A percentile compares a stretch with the other conserved stretches of the same genome.
phyloP scores from a whole-genome alignment of 2,329 filamentous ascomycete genomes.

The Pezicula rhizophila region DNA sequence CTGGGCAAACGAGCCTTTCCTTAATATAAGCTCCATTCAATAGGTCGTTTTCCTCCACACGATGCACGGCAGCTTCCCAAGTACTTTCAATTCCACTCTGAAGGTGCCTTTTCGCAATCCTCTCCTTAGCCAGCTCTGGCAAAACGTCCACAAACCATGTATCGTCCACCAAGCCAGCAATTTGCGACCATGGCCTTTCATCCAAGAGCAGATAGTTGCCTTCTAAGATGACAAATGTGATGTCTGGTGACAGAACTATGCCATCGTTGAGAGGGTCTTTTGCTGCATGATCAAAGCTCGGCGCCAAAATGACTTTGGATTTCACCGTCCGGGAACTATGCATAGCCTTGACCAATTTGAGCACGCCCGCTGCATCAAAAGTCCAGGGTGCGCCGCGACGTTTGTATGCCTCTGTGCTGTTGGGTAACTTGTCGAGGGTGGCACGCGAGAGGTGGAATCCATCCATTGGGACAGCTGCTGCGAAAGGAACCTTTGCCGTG shows the following conservation, averaged over 20 bases:
- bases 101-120: conserved; percentile 71
- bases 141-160: conserved; percentile 74
- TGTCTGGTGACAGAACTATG: conserved; percentile 53
- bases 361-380: conserved; percentile 72
- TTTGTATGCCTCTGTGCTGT: conserved; percentile 66
- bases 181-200: conserved; percentile 58
- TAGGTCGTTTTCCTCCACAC: conserved; percentile 79
- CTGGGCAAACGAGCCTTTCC: conserved; percentile 48
- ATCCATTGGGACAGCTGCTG: conserved; percentile 82
- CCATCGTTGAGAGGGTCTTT: conserved; percentile 69
- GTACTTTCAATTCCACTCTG: conserved; percentile 68
- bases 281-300: conserved; percentile 71
- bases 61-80: conserved; percentile 60
- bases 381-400: conserved; percentile 90
- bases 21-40: conserved; percentile 78
- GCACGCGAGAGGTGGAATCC: conserved; percentile 84
- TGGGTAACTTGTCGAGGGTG: conserved; percentile 72
- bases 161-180: conserved; percentile 62
- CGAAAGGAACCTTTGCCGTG: conserved; percentile 43
- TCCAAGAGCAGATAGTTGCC: conserved; percentile 70
- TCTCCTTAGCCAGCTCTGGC: conserved; percentile 59
- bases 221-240: conserved; percentile 66
- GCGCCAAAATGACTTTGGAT: conserved; percentile 46
- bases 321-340: conserved; percentile 8
- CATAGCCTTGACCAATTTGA: conserved; percentile 50